These are phyloP conservation scores for Chamaenerion angustifolium DNA, from an alignment of 345 rosid genomes.

Conservation along the genomic window DNA sequence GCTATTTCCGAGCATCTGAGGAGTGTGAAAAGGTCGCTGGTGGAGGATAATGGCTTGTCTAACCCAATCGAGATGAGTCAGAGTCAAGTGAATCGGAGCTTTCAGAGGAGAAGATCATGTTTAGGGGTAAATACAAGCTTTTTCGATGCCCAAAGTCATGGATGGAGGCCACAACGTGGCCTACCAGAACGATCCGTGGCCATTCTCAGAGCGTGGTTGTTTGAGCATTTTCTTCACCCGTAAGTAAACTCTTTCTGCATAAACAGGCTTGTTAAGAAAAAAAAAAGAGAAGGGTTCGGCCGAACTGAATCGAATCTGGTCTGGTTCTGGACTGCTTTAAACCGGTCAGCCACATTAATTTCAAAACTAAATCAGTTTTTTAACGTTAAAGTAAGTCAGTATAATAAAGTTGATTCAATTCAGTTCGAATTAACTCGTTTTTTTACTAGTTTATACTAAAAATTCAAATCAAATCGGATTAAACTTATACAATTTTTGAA, in stretches of 20 bases:
- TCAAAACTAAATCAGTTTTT: no score
- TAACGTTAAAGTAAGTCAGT: no score
- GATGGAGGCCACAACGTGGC: conserved; percentile 61
- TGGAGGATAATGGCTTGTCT: conserved; percentile 18
- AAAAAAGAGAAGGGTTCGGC: no score
- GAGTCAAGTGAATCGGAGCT: conserved; percentile 16
- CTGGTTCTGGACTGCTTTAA: no score
- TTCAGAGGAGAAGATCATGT: conserved; percentile 19
- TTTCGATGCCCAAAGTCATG: conserved; percentile 37
- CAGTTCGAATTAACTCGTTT: no score
- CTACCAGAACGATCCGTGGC: conserved; percentile 53
- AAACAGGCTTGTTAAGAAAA: no score
- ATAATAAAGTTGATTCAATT: no score
- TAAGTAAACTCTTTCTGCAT: conserved; percentile 11
- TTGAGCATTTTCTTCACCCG: conserved; percentile 77
- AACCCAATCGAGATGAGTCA: conserved; percentile 14
- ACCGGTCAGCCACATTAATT: no score
- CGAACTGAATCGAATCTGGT: no score
- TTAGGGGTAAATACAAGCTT: conserved; percentile 20
- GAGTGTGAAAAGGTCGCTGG: conserved; percentile 17
- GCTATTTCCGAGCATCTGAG: conserved; percentile 34
- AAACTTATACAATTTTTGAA: no score
- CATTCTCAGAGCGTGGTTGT: conserved; percentile 50
- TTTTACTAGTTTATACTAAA: no score
- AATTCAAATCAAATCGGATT: no score